Evolutionary conservation across 2,329 filamentous ascomycete species (phyloP).

Genomic region (Phialocephala sp.): DNA sequence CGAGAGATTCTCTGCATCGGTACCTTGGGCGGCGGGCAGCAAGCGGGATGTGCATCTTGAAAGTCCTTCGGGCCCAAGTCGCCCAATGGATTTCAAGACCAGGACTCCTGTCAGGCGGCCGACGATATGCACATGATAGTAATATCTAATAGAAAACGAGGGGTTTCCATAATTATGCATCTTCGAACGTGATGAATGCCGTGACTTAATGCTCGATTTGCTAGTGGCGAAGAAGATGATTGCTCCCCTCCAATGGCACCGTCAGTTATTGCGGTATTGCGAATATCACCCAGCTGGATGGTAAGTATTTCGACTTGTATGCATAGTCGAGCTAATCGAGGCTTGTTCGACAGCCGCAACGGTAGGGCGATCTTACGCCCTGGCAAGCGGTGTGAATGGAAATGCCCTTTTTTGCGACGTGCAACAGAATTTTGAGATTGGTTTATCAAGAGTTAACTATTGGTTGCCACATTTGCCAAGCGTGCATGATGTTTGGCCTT

Average conservation of each 20-base stretch:
- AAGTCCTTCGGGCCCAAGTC: constrained; percentile 2
- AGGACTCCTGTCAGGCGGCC: neutral
- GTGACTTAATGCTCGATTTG: neutral
- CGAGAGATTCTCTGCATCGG: constrained; percentile 45
- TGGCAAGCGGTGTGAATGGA: neutral
- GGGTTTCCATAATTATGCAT: neutral
- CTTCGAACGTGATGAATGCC: neutral
- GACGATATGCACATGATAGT: neutral
- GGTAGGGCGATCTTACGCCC: neutral
- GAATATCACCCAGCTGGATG: too few species aligned
- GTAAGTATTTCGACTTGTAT: too few species aligned
- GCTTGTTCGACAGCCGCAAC: too few species aligned
- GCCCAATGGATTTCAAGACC: neutral
- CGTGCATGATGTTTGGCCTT: neutral
- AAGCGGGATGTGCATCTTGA: neutral
- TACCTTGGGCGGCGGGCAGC: neutral
- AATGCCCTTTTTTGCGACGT: constrained; percentile 12
- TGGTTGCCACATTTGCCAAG: neutral
- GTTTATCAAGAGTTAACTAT: neutral
- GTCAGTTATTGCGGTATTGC: neutral
- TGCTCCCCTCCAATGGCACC: neutral
- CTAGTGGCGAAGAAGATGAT: neutral
- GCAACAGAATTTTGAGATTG: neutral
- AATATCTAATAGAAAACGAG: neutral
- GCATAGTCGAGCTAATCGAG: too few species aligned